phyloP scores from a whole-genome alignment of 2,329 filamentous ascomycete genomes.

The Botrytis fragariae region DNA sequence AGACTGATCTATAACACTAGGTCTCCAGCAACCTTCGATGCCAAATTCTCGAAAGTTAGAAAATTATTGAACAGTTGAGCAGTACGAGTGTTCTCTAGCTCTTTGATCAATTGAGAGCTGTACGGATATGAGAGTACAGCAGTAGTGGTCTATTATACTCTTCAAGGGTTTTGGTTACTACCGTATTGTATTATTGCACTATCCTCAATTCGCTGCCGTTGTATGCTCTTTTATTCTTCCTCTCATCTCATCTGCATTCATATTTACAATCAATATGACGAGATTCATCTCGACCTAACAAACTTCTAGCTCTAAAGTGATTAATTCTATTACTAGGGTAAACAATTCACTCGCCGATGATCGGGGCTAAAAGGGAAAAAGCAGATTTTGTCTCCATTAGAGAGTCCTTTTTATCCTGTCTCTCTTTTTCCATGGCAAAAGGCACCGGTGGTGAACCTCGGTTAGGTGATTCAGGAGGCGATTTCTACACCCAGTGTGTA shows the following conservation, averaged over 20 bases:
- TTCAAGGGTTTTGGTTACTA: background rate
- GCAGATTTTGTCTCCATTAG: background rate
- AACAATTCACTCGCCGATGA: background rate
- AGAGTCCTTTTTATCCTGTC: background rate
- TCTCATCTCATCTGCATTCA: too few species aligned
- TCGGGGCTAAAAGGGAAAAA: background rate
- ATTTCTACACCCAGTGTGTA: background rate
- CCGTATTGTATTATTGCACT: background rate
- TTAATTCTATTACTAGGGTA: background rate
- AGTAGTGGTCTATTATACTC: background rate
- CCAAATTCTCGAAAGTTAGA: background rate
- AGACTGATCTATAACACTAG: too few species aligned
- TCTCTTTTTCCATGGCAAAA: background rate
- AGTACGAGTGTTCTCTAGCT: background rate
- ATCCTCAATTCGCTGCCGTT: too few species aligned
- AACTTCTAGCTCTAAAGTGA: too few species aligned
- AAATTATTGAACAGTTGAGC: fast-evolving
- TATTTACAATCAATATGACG: too few species aligned
- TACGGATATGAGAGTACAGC: background rate
- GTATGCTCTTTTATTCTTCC: too few species aligned
- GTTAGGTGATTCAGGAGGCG: background rate
- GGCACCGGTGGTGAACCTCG: background rate
- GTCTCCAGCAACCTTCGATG: too few species aligned
- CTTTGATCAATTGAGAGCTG: background rate
- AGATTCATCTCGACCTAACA: too few species aligned